Conservation (phyloP, 2,329 filamentous ascomycete genomes). For the Lecanicillium sp. region DNA sequence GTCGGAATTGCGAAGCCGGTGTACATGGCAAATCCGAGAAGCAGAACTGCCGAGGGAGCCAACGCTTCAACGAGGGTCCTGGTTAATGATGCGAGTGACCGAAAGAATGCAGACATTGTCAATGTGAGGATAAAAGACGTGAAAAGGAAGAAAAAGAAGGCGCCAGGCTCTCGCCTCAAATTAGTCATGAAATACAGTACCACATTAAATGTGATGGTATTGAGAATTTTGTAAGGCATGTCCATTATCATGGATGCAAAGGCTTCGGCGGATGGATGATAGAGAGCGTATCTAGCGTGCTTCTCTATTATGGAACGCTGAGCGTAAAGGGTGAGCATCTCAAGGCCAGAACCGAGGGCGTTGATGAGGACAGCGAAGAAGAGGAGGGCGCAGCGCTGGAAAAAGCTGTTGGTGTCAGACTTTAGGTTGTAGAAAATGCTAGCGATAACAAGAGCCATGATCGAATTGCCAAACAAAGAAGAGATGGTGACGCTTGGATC, state of each 20-base stretch:
- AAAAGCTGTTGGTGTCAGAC: slow-evolving; percentile 51
- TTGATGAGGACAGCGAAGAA: slow-evolving; percentile 30
- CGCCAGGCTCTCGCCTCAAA: slow-evolving; percentile 35
- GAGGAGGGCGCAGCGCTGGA: slow-evolving; percentile 25
- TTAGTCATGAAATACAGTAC: slow-evolving; percentile 44
- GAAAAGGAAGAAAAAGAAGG: slow-evolving; percentile 41
- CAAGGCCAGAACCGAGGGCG: slow-evolving; percentile 22
- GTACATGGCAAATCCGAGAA: slow-evolving; percentile 74
- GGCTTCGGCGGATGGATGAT: slow-evolving; percentile 26
- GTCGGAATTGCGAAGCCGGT: slow-evolving; percentile 82
- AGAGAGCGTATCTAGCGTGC: slow-evolving; percentile 25
- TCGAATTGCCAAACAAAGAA: slow-evolving; percentile 34
- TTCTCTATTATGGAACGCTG: slow-evolving; percentile 23
- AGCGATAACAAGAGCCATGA: slow-evolving; percentile 49
- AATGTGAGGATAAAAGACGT: not conserved
- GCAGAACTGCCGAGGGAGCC: slow-evolving; percentile 77
- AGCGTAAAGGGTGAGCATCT: slow-evolving; percentile 21
- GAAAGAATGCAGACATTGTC: slow-evolving; percentile 53
- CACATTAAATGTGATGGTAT: slow-evolving; percentile 31
- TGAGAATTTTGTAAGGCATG: slow-evolving; percentile 33
- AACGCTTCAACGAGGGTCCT: slow-evolving; percentile 58
- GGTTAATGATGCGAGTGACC: slow-evolving; percentile 66
- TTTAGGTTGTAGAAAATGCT: slow-evolving; percentile 60
- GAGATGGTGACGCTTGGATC: slow-evolving; percentile 57
- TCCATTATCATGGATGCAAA: slow-evolving; percentile 23